phyloP scores from a whole-genome alignment of 495 filamentous ascomycete species.

The Polyplosphaeria fusca region DNA sequence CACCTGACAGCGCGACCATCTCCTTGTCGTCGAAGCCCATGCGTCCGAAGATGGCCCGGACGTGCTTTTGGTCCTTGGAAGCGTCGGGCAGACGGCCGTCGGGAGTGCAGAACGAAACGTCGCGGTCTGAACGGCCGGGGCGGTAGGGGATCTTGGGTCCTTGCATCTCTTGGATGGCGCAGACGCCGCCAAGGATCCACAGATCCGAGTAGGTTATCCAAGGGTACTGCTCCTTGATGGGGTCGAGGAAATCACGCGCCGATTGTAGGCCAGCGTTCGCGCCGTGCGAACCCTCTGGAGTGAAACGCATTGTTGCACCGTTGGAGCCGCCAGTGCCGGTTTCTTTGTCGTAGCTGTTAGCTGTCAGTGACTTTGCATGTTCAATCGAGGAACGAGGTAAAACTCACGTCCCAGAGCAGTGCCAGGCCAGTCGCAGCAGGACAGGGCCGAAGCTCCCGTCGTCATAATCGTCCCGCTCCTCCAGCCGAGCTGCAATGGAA shows the following conservation, averaged over 20 bases:
- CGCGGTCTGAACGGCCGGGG: conserved; percentile 75
- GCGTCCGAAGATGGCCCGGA: conserved; percentile 89
- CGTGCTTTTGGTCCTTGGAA: conserved; percentile 71
- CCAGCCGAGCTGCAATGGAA: conserved; percentile 70
- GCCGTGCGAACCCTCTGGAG: conserved; percentile 85
- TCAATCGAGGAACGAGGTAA: neutral
- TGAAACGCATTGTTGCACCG: conserved; percentile 96
- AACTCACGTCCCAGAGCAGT: conserved; percentile 38
- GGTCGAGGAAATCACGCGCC: conserved; percentile 89
- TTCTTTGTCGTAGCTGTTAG: conserved; percentile 68
- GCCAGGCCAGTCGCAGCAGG: conserved; percentile 41
- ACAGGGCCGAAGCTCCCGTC: conserved; percentile 93
- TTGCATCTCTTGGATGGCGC: conserved; percentile 91
- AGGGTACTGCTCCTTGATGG: conserved; percentile 75
- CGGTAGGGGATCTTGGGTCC: conserved; percentile 86
- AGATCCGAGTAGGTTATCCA: conserved; percentile 97
- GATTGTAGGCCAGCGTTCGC: conserved; percentile 88
- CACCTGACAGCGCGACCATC: conserved; percentile 86
- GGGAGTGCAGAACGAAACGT: conserved; percentile 61
- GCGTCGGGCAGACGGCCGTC: conserved; percentile 95
- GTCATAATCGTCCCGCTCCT: conserved; percentile 92
- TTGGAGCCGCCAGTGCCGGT: conserved; percentile 92
- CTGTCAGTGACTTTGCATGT: conserved; percentile 6
- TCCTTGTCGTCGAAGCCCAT: conserved; percentile 99
- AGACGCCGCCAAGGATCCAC: conserved; percentile 86